Evolutionary conservation across 345 rosid species (phyloP), one percentile per base, ranked within the genome.

Genomic region (Laguncularia racemosa): DNA sequence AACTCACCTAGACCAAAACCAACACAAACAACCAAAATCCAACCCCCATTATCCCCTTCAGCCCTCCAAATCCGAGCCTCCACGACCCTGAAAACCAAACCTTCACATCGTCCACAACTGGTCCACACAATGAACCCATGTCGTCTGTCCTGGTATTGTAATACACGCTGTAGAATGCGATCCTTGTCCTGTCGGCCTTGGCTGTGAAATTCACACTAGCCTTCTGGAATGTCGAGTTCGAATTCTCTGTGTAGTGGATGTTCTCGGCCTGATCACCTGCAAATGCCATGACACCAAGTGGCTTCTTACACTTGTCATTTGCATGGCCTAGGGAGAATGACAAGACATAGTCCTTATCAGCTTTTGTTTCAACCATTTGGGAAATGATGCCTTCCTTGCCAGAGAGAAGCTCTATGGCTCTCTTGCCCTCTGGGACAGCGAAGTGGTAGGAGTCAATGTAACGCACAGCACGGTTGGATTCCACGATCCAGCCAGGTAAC

Each of bases 381-480:
- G 99, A 85, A 17, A 93, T 84, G 55, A 93, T 89, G 20, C 99
- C 99, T 81, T 93, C 99, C 69, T 93, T 93, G 18, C 99, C 99
- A 0, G 97, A 93, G 16, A 93, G 75, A 52, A 93, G 73, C 70
- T 93, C 99, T 0, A 93, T 20, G 12, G 99, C 99, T 19, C 99
- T 79, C 65, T 89, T 93, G 6, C 96, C 97, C 10, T 66, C 65
- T 0, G 99, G 99, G 48, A 93, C 95, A 0, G 96, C 58, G 73
- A 63, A 93, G 67, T 93, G 99, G 67, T 85, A 61, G 1, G 95
- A 87, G 73, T 93, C 99, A 0, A 93, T 78, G 78, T 73, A 93
- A 16, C 99, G 85, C 6, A 93, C 85, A 0, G 99, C 99, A 60
- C 96, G 67, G 73, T 87, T 89, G 0, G 99, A 89, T 62, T 93